These are phyloP conservation scores for Caryopteris hybrid DNA, from an alignment of 305 asterid genomes.

Conservation along the genomic window DNA sequence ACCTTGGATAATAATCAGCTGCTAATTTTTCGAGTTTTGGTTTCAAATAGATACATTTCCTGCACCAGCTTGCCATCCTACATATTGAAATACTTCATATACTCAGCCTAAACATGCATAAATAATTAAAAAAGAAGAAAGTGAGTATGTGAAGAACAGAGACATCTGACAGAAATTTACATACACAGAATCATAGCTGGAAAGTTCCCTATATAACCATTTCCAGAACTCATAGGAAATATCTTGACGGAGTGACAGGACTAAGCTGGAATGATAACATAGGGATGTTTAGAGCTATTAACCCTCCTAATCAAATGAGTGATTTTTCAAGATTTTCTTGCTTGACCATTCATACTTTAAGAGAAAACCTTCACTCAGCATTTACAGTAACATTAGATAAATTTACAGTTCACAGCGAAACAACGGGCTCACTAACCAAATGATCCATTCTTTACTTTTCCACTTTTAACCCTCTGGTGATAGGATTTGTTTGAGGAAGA, in stretches of 20 bases:
- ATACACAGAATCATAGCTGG: background rate
- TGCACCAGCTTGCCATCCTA: constrained; percentile 97
- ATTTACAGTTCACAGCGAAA: background rate
- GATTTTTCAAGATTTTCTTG: background rate
- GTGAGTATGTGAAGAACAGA: background rate
- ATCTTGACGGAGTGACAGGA: background rate
- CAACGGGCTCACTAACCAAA: background rate
- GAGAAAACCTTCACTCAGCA: background rate
- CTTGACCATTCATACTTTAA: background rate
- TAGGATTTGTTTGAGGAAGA: too few species aligned
- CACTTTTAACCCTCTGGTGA: too few species aligned
- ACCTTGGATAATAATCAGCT: constrained; percentile 88
- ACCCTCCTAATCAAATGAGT: constrained; percentile 1
- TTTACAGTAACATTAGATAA: background rate
- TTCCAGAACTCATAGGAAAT: background rate
- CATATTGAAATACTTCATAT: constrained; percentile 38
- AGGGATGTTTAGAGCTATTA: background rate
- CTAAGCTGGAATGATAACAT: background rate
- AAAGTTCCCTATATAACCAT: constrained; percentile 3
- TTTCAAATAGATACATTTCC: constrained; percentile 90
- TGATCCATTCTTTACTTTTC: too few species aligned
- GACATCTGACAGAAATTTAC: background rate
- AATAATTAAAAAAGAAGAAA: constrained; percentile 12
- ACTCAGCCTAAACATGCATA: constrained; percentile 24
- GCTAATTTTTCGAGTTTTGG: constrained; percentile 90